These are phyloP conservation scores for Globisporangium ultimum DNA, from an alignment of 352 stramenopile species.

Conservation along the genomic window DNA sequence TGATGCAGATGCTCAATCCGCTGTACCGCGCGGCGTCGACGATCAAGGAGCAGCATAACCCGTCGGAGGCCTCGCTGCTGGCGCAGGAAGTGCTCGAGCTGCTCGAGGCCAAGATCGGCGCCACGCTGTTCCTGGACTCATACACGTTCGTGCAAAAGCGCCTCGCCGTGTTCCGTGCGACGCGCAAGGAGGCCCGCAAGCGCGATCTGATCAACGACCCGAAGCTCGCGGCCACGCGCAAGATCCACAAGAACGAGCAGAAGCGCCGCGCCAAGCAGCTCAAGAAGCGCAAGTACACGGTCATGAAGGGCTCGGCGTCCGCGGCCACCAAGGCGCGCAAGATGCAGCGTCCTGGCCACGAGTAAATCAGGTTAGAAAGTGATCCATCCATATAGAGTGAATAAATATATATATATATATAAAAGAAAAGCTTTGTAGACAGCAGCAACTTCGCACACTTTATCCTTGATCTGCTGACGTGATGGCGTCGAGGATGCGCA, in stretches of 20 bases:
- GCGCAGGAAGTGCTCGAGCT: conserved; percentile 86
- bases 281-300: conserved; percentile 86
- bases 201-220: conserved; percentile 76
- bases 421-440: background rate
- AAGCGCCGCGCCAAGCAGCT: conserved; percentile 82
- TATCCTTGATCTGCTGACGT: background rate
- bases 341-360: conserved; percentile 53
- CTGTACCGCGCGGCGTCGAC: conserved; percentile 68
- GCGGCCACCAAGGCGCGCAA: conserved; percentile 56
- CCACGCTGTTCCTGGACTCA: conserved; percentile 63
- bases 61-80: conserved; percentile 50
- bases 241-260: conserved; percentile 84
- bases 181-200: conserved; percentile 74
- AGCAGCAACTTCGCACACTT: too few species aligned
- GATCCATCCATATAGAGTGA: background rate
- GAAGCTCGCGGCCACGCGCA: conserved; percentile 65
- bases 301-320: conserved; percentile 76
- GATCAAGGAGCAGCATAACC: conserved; percentile 46
- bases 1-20: conserved; percentile 84
- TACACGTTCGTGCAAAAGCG: conserved; percentile 87
- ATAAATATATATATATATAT: background rate
- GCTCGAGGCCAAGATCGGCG: conserved; percentile 75
- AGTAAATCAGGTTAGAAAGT: conserved; percentile 24
- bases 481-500: conserved; percentile 61
- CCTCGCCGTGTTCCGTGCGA: conserved; percentile 64